Evolutionary conservation across 148 eudicot genomes (phyloP), one percentile per base, ranked within the genome.

Genomic region (Chenopodium formosanum): DNA sequence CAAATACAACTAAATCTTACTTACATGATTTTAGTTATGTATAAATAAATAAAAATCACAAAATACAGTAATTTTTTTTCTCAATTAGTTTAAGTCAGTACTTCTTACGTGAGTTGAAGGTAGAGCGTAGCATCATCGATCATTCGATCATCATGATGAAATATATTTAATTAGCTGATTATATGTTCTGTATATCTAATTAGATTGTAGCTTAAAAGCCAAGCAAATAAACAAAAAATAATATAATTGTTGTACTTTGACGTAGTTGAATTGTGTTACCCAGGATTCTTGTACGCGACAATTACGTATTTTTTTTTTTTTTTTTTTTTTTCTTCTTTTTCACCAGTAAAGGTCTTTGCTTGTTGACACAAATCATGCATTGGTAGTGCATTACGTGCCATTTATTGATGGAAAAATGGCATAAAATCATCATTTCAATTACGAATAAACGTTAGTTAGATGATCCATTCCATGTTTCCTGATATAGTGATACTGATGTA

Each of bases 151-250:
- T 58, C 17, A 58, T 62, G 27, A 62, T 50, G 53, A 20, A 19
- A 3, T 19, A n/a, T 62, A n/a, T 6, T 22, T 62, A 20, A 20
- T 1, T 37, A 37, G 44, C 7, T 37, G 44, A 37, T 37, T 40
- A 40, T 40, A 40, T 7, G 25, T 20, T 62, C 27, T 29, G 34
- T 25, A 67, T 25, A 67, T 25, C 70, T 27, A 10, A 3, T 12
- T 67, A 67, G 31, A 7, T 27, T 25, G 70, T 67, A 67, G 37
- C 70, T 67, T 67, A 67, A 67, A 67, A 67, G 70, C 70, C 7
- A 67, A 67, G 70, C 37, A 67, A 25, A 65, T 65, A 2, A 7
- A 67, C 11, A 22, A 0, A 7, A 20, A 62, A 3, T 22, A 67
- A 67, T 67, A 9, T 67, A 12, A 9, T 48, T 48, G 11, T 50